Evolutionary conservation across 352 stramenopile genomes (phyloP), one percentile per base, ranked within the genome.

Genomic region (Pythium pectinolyticum): DNA sequence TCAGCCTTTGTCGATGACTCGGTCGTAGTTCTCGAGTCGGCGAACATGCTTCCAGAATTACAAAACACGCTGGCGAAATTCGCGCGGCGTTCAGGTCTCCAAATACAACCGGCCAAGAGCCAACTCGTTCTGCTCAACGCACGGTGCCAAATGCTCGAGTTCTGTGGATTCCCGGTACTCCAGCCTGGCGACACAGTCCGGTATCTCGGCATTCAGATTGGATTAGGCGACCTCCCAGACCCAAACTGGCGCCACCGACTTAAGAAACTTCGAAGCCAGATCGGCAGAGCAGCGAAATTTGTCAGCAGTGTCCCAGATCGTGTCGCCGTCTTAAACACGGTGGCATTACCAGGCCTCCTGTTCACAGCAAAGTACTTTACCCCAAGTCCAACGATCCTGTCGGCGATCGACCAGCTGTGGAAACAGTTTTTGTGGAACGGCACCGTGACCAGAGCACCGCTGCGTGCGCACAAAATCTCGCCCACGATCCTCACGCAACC

Each of bases 1-100:
- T 63, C 64, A n/a, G 60, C 54, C 2, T 73, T 75, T 45, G 65
- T 76, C 1, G 65, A 76, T 30, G 69, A 76, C 41, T 65, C 69
- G 0, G 52, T 48, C 3, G 47, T 70, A 0, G 70, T 64, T 27
- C 4, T 71, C 0, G 11, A n/a, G 1, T 2, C 46, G 1, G 47
- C 46, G 7, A n/a, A 27, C 0, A 57, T 67, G 53, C 6, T 71
- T 2, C 0, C 4, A 3, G 25, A 1, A 19, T 8, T 65, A 0
- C 20, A 58, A 15, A 5, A 12, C 0, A 30, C 47, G 1, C 39
- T 74, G 14, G 8, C n/a, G 1, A 5, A 31, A 9, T 74, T 71
- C 35, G 48, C 24, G 1, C 48, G 15, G 2, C 2, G 67, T 2
- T 70, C 62, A 7, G 67, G 57, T 14, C 49, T 71, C 2, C 20